These are phyloP conservation scores for Samsoniella hepiali DNA, from an alignment of 2,329 filamentous ascomycete genomes.

Conservation along the genomic window DNA sequence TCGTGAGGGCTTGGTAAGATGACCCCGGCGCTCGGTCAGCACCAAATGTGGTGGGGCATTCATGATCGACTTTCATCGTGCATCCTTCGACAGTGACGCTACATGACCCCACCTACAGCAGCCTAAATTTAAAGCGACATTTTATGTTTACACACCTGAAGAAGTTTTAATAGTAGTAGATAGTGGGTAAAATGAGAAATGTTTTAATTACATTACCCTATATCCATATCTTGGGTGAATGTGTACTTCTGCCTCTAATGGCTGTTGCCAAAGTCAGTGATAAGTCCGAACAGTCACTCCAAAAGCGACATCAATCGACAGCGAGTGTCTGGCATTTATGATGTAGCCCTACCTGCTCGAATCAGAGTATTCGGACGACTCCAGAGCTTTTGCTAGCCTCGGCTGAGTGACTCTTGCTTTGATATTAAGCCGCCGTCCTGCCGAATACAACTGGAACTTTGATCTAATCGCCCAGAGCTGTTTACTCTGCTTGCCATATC, in stretches of 20 bases:
- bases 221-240: no score
- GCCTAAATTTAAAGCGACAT: no score
- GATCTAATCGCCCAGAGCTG: not conserved
- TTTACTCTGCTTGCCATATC: slow-evolving; percentile 1
- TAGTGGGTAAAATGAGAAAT: no score
- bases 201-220: no score
- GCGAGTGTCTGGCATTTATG: no score
- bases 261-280: no score
- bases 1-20: not conserved
- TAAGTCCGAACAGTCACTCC: no score
- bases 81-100: not conserved
- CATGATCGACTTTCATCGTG: slow-evolving; percentile 1
- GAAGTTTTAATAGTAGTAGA: no score
- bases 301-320: no score
- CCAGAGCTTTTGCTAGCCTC: not conserved
- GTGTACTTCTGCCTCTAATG: no score
- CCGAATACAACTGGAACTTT: not conserved
- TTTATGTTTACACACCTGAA: no score
- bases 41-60: slow-evolving; percentile 4
- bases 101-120: not conserved
- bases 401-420: not conserved
- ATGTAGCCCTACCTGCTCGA: no score
- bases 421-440: not conserved
- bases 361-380: not conserved
- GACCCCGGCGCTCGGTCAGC: slow-evolving; percentile 9